Conservation (phyloP, 192 early-diverging fungal genomes). For the Podila epicladia region DNA sequence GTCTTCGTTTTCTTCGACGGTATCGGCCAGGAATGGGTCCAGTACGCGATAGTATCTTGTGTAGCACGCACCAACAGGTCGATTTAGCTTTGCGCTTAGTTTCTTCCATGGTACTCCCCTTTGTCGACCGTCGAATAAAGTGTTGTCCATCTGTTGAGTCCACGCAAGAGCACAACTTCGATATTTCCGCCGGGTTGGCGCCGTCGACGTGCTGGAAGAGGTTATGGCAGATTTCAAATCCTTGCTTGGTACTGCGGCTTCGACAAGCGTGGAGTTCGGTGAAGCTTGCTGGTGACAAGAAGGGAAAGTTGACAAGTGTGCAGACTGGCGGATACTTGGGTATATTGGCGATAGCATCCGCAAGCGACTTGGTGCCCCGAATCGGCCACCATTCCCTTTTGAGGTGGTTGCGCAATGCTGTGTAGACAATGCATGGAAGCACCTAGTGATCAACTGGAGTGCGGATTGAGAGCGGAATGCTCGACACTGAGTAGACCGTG, state of each 20-base stretch:
- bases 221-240: background rate
- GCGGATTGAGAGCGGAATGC: background rate
- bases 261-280: background rate
- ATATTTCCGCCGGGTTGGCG: background rate
- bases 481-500: background rate
- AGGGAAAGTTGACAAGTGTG: no score
- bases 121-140: slow-evolving; percentile 28
- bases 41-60: slow-evolving; percentile 38
- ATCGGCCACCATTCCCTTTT: no score
- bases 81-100: slow-evolving; percentile 2
- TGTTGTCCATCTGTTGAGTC: slow-evolving; percentile 14
- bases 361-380: no score
- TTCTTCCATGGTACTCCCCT: slow-evolving; percentile 20
- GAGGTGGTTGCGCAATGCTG: no score
- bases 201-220: background rate
- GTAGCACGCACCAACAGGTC: slow-evolving; percentile 22
- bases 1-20: slow-evolving; percentile 15
- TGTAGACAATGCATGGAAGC: no score
- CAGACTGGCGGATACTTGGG: no score
- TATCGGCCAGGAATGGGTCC: slow-evolving; percentile 38
- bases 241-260: background rate
- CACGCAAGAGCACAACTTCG: background rate
- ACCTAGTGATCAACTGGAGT: background rate
- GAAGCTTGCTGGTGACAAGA: no score
- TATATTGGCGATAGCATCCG: no score